These are phyloP conservation scores for Linanthus parryae DNA, from an alignment of 148 eudicot genomes.

Conservation along the genomic window DNA sequence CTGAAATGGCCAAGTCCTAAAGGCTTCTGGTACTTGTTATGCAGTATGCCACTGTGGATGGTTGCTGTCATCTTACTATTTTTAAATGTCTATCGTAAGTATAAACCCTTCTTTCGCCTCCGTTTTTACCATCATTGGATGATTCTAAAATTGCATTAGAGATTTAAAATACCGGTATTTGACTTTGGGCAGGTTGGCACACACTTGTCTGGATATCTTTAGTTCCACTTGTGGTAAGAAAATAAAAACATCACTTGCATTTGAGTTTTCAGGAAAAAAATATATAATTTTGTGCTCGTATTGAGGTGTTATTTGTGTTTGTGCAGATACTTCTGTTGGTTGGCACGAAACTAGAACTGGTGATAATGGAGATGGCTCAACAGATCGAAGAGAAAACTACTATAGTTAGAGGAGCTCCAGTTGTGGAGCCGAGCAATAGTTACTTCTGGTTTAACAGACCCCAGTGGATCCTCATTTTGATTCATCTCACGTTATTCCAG, in stretches of 20 bases:
- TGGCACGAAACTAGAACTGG: conserved; percentile 35
- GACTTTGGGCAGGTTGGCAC: conserved; percentile 26
- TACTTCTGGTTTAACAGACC: conserved; percentile 41
- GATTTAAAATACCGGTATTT: no score
- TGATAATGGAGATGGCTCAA: conserved; percentile 41
- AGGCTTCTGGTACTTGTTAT: no score
- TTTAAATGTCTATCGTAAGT: conserved; percentile 34
- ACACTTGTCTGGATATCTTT: conserved; percentile 26
- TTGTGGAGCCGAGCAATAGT: conserved; percentile 30
- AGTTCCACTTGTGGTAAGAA: conserved; percentile 30
- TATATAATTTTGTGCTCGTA: not conserved
- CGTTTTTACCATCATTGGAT: no score
- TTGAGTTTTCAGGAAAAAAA: not conserved
- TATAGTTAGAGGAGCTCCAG: conserved; percentile 36
- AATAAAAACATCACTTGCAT: not conserved
- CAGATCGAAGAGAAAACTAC: conserved; percentile 28
- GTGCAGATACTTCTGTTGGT: conserved; percentile 28
- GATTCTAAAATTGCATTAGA: no score
- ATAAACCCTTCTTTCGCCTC: not conserved
- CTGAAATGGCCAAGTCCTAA: no score
- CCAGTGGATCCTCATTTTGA: conserved; percentile 32
- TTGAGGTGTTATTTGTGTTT: no score
- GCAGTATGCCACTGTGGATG: conserved; percentile 40
- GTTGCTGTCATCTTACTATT: conserved; percentile 23
- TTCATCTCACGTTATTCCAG: conserved; percentile 37